These are phyloP conservation scores for Heterobasidion irregulare DNA, from an alignment of 1,284 basidiomycete species.

Conservation along the genomic window DNA sequence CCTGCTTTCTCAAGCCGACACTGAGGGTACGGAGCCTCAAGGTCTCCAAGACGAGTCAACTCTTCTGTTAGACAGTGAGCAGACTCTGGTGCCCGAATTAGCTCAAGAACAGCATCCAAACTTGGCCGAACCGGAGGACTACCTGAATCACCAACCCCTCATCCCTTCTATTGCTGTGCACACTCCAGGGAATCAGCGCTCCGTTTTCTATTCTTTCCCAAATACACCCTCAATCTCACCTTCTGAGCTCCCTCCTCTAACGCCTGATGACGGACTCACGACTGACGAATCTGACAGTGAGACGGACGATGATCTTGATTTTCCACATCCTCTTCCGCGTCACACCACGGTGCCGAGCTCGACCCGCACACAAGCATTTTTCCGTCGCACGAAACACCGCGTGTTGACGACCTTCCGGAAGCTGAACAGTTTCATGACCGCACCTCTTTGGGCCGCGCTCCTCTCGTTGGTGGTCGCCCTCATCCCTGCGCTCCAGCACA, in stretches of 20 bases:
- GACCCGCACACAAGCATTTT: constrained; percentile 21
- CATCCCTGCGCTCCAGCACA: constrained; percentile 66
- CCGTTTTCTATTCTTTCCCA: constrained; percentile 56
- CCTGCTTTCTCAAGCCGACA: constrained; percentile 68
- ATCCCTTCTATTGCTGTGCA: constrained; percentile 9
- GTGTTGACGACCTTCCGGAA: constrained; percentile 24
- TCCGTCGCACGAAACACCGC: constrained; percentile 24
- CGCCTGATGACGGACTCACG: constrained; percentile 12
- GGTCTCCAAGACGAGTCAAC: constrained; percentile 14
- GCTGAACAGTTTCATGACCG: constrained; percentile 80
- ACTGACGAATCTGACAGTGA: constrained; percentile 24
- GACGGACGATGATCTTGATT: constrained; percentile 18
- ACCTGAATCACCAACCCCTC: not conserved
- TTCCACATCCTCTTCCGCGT: constrained; percentile 14
- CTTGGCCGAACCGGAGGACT: not conserved
- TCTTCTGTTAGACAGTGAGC: constrained; percentile 15
- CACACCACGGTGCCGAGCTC: constrained; percentile 21
- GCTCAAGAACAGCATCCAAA: not conserved
- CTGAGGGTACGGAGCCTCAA: constrained; percentile 16
- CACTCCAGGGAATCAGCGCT: constrained; percentile 5
- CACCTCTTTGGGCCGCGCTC: constrained; percentile 77
- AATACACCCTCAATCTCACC: constrained; percentile 46
- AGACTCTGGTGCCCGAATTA: not conserved
- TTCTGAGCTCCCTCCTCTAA: constrained; percentile 17
- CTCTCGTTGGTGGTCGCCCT: constrained; percentile 78